These are phyloP conservation scores for Wallacemonas sp. DNA, from an alignment of 208 protist species.

Conservation along the genomic window DNA sequence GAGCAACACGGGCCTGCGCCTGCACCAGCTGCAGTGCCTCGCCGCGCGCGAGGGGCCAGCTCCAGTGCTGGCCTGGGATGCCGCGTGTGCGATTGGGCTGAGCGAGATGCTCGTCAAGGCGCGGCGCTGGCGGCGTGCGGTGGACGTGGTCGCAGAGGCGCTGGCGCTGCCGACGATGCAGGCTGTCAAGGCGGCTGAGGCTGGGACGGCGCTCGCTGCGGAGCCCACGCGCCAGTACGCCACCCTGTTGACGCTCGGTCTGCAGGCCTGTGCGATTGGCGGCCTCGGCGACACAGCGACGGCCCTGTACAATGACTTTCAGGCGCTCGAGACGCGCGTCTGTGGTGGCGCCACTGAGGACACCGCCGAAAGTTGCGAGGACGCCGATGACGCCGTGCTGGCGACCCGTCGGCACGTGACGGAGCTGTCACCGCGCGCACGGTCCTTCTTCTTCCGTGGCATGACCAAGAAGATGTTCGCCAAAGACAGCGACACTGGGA, in stretches of 20 bases:
- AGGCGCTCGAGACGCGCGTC: constrained; percentile 35
- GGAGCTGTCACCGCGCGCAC: constrained; percentile 42
- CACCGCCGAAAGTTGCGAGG: not conserved
- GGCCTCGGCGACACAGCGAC: constrained; percentile 49
- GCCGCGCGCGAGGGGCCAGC: not conserved
- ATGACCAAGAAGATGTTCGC: constrained; percentile 78
- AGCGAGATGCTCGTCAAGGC: constrained; percentile 55
- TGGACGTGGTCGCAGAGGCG: constrained; percentile 49
- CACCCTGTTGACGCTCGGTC: constrained; percentile 46
- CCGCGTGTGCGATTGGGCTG: constrained; percentile 39
- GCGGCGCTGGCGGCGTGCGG: constrained; percentile 61
- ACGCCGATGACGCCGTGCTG: not conserved
- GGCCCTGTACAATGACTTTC: constrained; percentile 55
- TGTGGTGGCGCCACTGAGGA: not conserved
- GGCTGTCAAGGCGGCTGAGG: not conserved
- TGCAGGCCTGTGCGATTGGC: constrained; percentile 74
- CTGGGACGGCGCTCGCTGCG: not conserved
- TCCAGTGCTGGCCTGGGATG: constrained; percentile 38
- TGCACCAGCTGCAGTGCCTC: constrained; percentile 38
- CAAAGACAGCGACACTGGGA: not conserved
- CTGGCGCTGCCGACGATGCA: constrained; percentile 29
- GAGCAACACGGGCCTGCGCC: constrained; percentile 63
- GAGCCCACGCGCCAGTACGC: constrained; percentile 12
- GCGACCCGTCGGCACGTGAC: constrained; percentile 11
- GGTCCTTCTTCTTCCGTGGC: constrained; percentile 65